Conservation (phyloP, 2,329 filamentous ascomycete species). For the Calonectria pteridis region DNA sequence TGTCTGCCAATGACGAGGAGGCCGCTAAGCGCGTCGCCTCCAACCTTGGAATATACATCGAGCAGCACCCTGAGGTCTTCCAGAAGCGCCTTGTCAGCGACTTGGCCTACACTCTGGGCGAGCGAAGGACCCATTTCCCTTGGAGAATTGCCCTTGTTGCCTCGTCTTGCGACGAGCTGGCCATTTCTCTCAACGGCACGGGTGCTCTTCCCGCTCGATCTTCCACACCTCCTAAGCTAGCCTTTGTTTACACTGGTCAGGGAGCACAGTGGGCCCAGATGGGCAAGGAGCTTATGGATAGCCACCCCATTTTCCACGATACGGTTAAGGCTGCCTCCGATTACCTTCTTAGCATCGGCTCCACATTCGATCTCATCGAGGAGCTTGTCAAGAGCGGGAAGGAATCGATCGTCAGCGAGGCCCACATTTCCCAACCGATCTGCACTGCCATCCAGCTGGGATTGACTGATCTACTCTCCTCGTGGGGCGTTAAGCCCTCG, state of each 20-base stretch:
- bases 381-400: slow-evolving; percentile 53
- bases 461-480: slow-evolving; percentile 57
- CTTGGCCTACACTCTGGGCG: slow-evolving; percentile 61
- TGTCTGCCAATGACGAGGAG: slow-evolving; percentile 55
- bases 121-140: slow-evolving; percentile 57
- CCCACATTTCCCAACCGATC: slow-evolving; percentile 58
- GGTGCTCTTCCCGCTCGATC: slow-evolving; percentile 30
- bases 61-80: slow-evolving; percentile 57
- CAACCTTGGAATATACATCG: slow-evolving; percentile 53
- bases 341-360: slow-evolving; percentile 50
- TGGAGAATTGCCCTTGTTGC: slow-evolving; percentile 60
- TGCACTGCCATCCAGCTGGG: slow-evolving; percentile 63
- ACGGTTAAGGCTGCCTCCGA: slow-evolving; percentile 49
- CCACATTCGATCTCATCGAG: slow-evolving; percentile 52
- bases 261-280: slow-evolving; percentile 55
- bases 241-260: slow-evolving; percentile 56
- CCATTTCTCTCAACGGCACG: slow-evolving; percentile 56
- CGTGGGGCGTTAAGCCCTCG: slow-evolving; percentile 56
- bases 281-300: slow-evolving; percentile 52
- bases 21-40: slow-evolving; percentile 48
- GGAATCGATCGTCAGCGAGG: slow-evolving; percentile 50
- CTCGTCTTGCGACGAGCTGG: slow-evolving; percentile 58
- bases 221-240: slow-evolving; percentile 37
- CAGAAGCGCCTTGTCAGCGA: slow-evolving; percentile 58
- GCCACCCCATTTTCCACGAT: slow-evolving; percentile 51